Base-by-base conservation (phyloP, 495 filamentous ascomycete species). In the Trichoderma erinaceum region DNA sequence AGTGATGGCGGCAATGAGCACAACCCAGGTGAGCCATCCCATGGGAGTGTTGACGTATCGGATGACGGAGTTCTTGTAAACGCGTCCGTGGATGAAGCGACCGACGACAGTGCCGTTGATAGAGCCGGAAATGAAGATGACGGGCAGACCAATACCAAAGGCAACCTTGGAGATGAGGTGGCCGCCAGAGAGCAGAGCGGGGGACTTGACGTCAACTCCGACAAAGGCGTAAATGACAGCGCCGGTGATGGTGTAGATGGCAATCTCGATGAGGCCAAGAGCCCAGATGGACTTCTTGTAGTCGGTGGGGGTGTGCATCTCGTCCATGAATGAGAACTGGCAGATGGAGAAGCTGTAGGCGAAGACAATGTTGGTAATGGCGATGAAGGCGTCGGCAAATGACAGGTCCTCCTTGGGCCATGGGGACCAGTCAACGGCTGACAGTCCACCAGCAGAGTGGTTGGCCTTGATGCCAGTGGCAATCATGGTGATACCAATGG, bases 61-160 rank as follows among this genome's bases (percentile, higher is more conserved):
- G 41, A 79, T 77, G 74, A 86, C 74, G 11, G 83, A 83, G 69
- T 83, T 77, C 41, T 77, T 78, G 75, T 87, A 88, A 11, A 88
- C 68, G 27, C 88, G 84, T 16, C 87, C 79, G 71, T 89, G 89
- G 69, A 93, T 80, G 72, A 89, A 91, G 68, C 89, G 89, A 58
- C 70, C 68, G 68, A 83, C 70, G 32, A 87, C 85, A 1, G 81
- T 82, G 41, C 82, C 84, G 78, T 87, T 87, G 78, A 88, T 88
- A 66, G 82, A 84, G 15, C 86, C 86, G 29, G 83, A 85, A 82
- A 75, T 90, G 76, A 91, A 88, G 74, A 93, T 89, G 44, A 93
- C 90, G 66, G 92, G 92, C 18, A 92, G 81, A 41, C 91, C 91
- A 68, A 96, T 81, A 21, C 91, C 92, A 72, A 90, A 96, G 3